Conservation (phyloP, 768 basidiomycete species). For the Postia placenta region DNA sequence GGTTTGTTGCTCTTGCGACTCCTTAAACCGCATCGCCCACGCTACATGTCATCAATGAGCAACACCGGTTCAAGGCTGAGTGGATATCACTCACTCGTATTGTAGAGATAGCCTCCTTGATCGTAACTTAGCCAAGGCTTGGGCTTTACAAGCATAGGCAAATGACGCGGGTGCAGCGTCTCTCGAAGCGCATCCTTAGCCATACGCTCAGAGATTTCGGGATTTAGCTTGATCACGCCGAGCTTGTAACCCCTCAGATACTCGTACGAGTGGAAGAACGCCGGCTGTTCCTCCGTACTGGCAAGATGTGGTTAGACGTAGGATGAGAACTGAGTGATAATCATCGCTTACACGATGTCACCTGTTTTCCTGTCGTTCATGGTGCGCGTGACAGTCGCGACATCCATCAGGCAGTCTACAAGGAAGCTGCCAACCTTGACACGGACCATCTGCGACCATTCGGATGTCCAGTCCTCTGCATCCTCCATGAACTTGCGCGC, state of each 20-base stretch:
- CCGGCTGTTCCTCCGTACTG: slow-evolving; percentile 78
- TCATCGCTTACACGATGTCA: slow-evolving; percentile 49
- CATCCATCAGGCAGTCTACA: slow-evolving; percentile 78
- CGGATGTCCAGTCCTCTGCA: slow-evolving; percentile 66
- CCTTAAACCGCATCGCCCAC: slow-evolving; percentile 88
- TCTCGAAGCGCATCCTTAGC: slow-evolving; percentile 65
- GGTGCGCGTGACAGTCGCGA: slow-evolving; percentile 68
- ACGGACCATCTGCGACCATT: slow-evolving; percentile 77
- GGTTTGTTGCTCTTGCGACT: slow-evolving; percentile 73
- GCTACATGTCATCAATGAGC: slow-evolving; percentile 31
- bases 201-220: slow-evolving; percentile 68
- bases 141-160: slow-evolving; percentile 93
- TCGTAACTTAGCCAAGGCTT: slow-evolving; percentile 78
- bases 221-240: slow-evolving; percentile 87
- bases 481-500: slow-evolving; percentile 61
- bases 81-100: slow-evolving; percentile 51
- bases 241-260: slow-evolving; percentile 90
- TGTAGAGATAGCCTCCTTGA: slow-evolving; percentile 80
- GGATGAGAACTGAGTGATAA: too few species aligned
- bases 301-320: slow-evolving; percentile 7
- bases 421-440: slow-evolving; percentile 79
- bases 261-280: slow-evolving; percentile 89
- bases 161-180: slow-evolving; percentile 84
- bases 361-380: slow-evolving; percentile 52
- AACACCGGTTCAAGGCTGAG: not conserved